Evolutionary conservation across 306 rosid species (phyloP).

Genomic region (Sindora glabra): DNA sequence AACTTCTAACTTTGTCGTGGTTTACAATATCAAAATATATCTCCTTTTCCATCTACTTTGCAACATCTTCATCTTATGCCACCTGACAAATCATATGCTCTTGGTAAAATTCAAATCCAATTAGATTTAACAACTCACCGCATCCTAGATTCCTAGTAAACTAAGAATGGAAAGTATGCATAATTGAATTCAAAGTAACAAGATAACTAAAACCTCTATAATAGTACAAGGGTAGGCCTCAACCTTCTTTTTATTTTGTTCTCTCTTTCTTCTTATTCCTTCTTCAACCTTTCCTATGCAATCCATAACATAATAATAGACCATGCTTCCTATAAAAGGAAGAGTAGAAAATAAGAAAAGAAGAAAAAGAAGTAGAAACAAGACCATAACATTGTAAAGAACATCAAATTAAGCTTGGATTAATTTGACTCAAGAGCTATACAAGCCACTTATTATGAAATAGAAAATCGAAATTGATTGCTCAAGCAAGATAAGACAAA

Average conservation of each 20-base stretch:
- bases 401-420: background rate
- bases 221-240: conserved; percentile 83
- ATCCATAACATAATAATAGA: background rate
- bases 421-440: background rate
- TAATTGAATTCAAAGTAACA: conserved; percentile 1
- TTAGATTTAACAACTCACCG: background rate
- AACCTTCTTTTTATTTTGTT: conserved; percentile 77
- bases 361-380: no score
- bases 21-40: conserved; percentile 91
- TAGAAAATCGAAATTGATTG: background rate
- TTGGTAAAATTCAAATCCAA: background rate
- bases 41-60: conserved; percentile 75
- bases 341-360: no score
- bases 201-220: conserved; percentile 51
- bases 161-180: background rate
- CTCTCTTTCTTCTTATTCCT: conserved; percentile 89
- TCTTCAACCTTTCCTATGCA: conserved; percentile 80
- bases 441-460: background rate
- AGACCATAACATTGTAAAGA: background rate
- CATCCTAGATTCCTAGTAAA: background rate
- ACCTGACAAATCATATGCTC: conserved; percentile 40
- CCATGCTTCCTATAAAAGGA: conserved; percentile 1
- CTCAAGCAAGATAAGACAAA: no score
- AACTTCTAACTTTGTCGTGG: conserved; percentile 85
- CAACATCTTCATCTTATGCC: conserved; percentile 69